Evolutionary conservation across 805 yeast species (phyloP), one percentile per base, ranked within the genome.

Genomic region (Saccharomycopsis fibuligera): DNA sequence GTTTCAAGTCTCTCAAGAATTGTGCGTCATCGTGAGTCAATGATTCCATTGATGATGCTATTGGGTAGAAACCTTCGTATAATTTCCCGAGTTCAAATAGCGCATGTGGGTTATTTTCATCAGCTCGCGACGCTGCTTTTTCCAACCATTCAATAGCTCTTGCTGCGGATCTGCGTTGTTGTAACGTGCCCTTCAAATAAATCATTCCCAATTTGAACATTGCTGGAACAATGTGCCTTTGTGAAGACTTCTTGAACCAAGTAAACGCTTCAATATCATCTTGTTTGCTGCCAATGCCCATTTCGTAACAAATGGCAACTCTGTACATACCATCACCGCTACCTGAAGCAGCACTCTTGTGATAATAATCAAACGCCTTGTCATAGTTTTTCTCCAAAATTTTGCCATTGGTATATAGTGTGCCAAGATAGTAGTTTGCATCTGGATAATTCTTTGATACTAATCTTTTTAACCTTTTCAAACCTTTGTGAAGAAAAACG

Each of bases 131-230:
- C 3, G 74, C 68, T 1, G 84, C 83, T 41, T 72, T 67, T 45
- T 68, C 62, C 21, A 78, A 67, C 82, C 83, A 79, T 22, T 66
- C 58, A 5, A 79, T 54, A 2, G 82, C 75, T 50, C 68, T 68
- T 36, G 61, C 56, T 12, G 73, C 67, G 40, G 70, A 64, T 54
- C 67, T 65, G 6, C 61, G 61, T 48, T 66, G 69, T 22, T 68
- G 65, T 2, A 73, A 56, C 16, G 61, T 58, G 2, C 83, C 83
- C 16, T 76, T 70, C 16, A 81, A 67, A 55, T 74, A 69, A 41
- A 81, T 70, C 76, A 81, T 75, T 4, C 89, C 93, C 16, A 84
- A 64, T 62, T 83, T 82, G 65, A 81, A 83, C 86, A 83, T 82
- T 21, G 88, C 80, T 12, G 80, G 73, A 3, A 75, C 76, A 54